Base-by-base conservation (phyloP, 1,139 yeast species). In the Lizanozyma gosingica region DNA sequence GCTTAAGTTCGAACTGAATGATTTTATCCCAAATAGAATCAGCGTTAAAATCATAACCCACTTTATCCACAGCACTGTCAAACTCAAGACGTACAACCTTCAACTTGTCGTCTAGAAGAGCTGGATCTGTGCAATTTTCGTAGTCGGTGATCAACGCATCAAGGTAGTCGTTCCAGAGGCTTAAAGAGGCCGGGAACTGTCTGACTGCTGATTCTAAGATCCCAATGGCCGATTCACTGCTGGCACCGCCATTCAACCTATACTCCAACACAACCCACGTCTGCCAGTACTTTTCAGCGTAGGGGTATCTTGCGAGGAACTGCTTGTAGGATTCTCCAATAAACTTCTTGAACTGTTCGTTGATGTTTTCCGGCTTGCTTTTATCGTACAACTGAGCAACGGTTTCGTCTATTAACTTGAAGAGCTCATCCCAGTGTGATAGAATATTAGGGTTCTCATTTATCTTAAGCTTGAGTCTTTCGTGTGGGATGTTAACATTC, bases 381-480 rank as follows among this genome's bases (percentile, higher is more conserved):
- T 29, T 18, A 16, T 37, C 15, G 35, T 29, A 37, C 2, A 15
- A 18, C 4, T 22, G 29, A 11, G 29, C 29, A 22, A 22, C 29
- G 6, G 29, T 42, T 14, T 45, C 53, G 17, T 65, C 62, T 9
- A 59, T 48, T 15, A 49, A 45, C 11, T 44, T 38, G 35, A 68
- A 54, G 2, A 65, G 44, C 11, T 41, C 43, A 35, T 63, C 62
- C 74, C 75, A 69, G 18, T 46, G 51, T 2, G 39, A 38, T 4
- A 67, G 45, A 44, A 60, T 52, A 45, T 59, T 55, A 1, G 63
- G 64, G 15, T 51, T 48, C 17, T 50, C 37, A 6, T 44, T 38
- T 17, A 48, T 38, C 32, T 42, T 40, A 22, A 22, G 29, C 29
- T 22, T 22, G 6, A 22, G 11, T 6, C 29, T 6, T 11, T 22